Conservation (phyloP, 495 filamentous ascomycete genomes). For the Bryoglossum gracile region DNA sequence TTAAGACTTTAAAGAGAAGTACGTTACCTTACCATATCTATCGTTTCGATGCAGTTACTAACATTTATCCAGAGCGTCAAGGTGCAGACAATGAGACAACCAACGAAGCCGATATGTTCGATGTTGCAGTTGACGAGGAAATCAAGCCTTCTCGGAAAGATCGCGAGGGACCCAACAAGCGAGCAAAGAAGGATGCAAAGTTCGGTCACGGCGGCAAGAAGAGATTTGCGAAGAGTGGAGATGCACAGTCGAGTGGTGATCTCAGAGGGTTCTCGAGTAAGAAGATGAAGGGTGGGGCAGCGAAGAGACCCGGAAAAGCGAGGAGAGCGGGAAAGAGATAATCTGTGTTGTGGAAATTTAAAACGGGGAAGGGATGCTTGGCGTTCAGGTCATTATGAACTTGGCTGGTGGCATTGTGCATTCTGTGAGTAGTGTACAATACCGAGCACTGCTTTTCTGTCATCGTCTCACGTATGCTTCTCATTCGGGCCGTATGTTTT, state of each 20-base stretch:
- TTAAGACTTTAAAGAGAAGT: slow-evolving; percentile 90
- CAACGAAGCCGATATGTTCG: slow-evolving; percentile 85
- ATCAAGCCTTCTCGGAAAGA: slow-evolving; percentile 41
- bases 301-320: slow-evolving; percentile 25
- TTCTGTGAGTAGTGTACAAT: background rate
- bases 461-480: too few relatives aligned
- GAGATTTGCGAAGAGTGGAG: slow-evolving; percentile 76
- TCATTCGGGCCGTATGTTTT: too few relatives aligned
- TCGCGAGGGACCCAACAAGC: slow-evolving; percentile 53
- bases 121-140: slow-evolving; percentile 83
- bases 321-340: slow-evolving; percentile 26
- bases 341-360: background rate
- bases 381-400: background rate
- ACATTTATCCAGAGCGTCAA: slow-evolving; percentile 62
- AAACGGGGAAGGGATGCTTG: background rate
- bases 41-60: background rate
- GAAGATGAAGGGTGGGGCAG: slow-evolving; percentile 63
- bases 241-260: slow-evolving; percentile 72
- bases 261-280: slow-evolving; percentile 67
- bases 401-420: background rate
- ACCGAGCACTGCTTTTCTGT: too few relatives aligned
- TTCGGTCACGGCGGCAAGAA: slow-evolving; percentile 96
- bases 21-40: slow-evolving; percentile 29
- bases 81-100: slow-evolving; percentile 51
- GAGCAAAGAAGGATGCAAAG: slow-evolving; percentile 87